Evolutionary conservation across 2,329 filamentous ascomycete species (phyloP), one percentile per base, ranked within the genome.

Genomic region (Nothopassalora personata): DNA sequence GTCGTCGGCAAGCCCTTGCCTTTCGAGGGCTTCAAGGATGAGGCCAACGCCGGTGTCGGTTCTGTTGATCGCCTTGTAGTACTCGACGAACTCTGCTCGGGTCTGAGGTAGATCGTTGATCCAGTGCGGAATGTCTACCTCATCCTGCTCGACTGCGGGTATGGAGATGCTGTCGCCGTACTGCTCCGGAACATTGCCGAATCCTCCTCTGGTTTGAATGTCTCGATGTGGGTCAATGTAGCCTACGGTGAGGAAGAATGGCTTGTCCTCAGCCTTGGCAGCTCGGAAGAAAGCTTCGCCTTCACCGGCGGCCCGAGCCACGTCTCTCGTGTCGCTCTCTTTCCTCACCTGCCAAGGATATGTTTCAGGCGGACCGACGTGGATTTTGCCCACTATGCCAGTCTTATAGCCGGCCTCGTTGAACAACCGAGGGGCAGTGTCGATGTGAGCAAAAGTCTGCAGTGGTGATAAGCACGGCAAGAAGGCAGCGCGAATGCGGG

Each of bases 161-260:
- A 33, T 10, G 10, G 48, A 57, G 34, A 57, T 53, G 1, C 55
- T 31, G 15, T 64, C n/a, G 7, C 57, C 63, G 51, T 59, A 66
- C 36, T 43, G 56, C 63, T 62, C 72, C 66, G 61, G 62, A n/a
- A 74, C 71, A 34, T 81, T 80, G 4, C 78, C 77, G 59, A 80
- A 80, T 0, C 75, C 76, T 18, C 70, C 74, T 2, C 79, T 61
- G 1, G 66, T 66, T 18, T 53, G 28, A 18, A 67, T 59, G 54
- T 79, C 76, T 8, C 79, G 73, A 65, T 81, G 79, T 3, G 79
- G 78, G 57, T 82, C 79, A 15, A 73, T 70, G 58, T 70, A 80
- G 3, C 75, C 79, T 33, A 81, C 72, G 0, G 79, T 81, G 36
- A 81, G 68, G 59, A 73, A 75, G 61, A 81, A 81, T 0, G 77